Base-by-base conservation (phyloP, 441 rosid genomes). In the Jatropha multifida region DNA sequence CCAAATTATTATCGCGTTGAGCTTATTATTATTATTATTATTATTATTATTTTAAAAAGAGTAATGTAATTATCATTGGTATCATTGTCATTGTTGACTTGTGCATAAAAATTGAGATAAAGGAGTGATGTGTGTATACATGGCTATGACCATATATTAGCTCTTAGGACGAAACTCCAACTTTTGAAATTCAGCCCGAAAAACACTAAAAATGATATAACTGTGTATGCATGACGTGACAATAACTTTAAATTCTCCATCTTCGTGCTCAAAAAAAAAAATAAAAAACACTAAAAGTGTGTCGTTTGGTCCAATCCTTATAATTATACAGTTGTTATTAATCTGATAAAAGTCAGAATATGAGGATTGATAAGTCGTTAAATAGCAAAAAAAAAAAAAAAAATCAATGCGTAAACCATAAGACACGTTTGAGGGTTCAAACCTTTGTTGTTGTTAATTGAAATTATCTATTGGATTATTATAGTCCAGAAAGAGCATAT, bases 361-460 rank as follows among this genome's bases (percentile, higher is more conserved):
- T 44, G 37, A 41, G 69, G 52, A 41, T 65, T 41, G 51, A 23
- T 66, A 42, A 65, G 32, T n/a, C 23, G 12, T 18, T 65, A 3
- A 52, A 18, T 18, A 56, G 27, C 10, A 7, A 15, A 54, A 65
- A 40, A 66, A 15, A 54, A 65, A 40, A 66, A 23, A 59, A 51
- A 11, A 23, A 23, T 66, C 54, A 66, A 66, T n/a, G 69, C 69
- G 37, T 66, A 66, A 66, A 66, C 54, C 69, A 18, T 1, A 66
- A 44, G 54, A 42, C 54, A 66, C 37, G 69, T 66, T 66, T 11
- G 5, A 20, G 26, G 23, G 5, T 14, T 63, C 20, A 63, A 38
- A 11, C 18, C 11, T 7, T 9, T 9, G 17, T 38, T 64, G 23
- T 61, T 60, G n/a, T 27, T 0, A 32, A 32, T 12, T 32, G 14